Conservation (phyloP, 805 yeast genomes). For the Kodamaea kakaduensis region DNA sequence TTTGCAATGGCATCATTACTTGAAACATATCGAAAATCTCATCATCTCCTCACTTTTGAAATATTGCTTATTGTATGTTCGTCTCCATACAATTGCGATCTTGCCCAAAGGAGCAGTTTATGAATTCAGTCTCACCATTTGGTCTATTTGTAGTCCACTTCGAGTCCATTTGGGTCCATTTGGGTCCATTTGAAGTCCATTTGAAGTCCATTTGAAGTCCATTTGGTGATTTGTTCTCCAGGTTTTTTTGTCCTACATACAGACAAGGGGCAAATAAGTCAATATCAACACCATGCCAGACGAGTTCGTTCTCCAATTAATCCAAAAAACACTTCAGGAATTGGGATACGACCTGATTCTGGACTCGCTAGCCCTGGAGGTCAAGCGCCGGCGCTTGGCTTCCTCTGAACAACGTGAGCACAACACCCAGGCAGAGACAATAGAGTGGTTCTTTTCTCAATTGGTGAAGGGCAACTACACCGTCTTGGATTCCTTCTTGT, state of each 20-base stretch:
- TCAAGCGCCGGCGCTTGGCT: constrained; percentile 7
- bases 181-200: too few species aligned
- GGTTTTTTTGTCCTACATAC: neutral
- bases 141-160: too few species aligned
- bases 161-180: too few species aligned
- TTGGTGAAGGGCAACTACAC: constrained; percentile 15
- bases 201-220: too few species aligned
- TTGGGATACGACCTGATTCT: constrained; percentile 28
- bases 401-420: constrained; percentile 7
- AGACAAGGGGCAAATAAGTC: constrained; percentile 2
- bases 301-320: constrained; percentile 27
- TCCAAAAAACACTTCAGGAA: constrained; percentile 28
- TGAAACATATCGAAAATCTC: too few species aligned
- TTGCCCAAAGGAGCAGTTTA: too few species aligned
- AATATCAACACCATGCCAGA: constrained; percentile 6
- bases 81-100: too few species aligned
- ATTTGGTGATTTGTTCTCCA: neutral
- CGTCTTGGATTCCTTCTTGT: constrained; percentile 14
- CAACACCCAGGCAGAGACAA: constrained; percentile 5
- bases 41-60: too few species aligned
- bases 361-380: constrained; percentile 15
- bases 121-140: too few species aligned
- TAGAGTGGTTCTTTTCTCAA: constrained; percentile 17
- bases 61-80: too few species aligned
- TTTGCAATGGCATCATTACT: too few species aligned